Percentiles rank a stretch among this genome's conserved stretches.
phyloP scores from a whole-genome alignment of 805 yeast genomes.

The Metschnikowia vanudenii region DNA sequence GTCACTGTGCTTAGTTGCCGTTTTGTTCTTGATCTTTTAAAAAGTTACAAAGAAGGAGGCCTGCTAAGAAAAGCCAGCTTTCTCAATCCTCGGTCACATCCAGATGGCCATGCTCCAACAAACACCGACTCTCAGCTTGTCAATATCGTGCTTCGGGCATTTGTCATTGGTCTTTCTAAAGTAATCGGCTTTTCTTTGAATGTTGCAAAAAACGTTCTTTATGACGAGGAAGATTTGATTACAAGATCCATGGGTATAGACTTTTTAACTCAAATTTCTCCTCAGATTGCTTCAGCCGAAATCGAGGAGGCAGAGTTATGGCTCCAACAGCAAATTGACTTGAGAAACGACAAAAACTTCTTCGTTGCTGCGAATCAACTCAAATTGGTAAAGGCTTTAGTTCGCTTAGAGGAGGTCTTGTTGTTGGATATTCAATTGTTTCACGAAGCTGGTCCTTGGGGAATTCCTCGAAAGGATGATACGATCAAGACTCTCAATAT shows the following conservation, averaged over 20 bases:
- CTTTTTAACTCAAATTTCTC: constrained; percentile 27
- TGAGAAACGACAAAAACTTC: constrained; percentile 9
- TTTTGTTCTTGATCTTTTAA: constrained; percentile 61
- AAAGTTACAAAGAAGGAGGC: constrained; percentile 29
- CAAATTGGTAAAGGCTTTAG: constrained; percentile 27
- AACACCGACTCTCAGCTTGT: constrained; percentile 29
- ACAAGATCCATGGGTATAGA: constrained; percentile 57
- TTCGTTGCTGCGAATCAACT: constrained; percentile 24
- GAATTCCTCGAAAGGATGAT: neutral
- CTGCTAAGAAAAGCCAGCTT: constrained; percentile 13
- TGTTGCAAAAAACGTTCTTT: constrained; percentile 57
- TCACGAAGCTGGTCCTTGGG: constrained; percentile 1
- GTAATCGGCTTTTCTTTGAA: constrained; percentile 48
- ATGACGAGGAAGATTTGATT: constrained; percentile 75
- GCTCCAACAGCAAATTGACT: constrained; percentile 23
- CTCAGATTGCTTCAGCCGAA: constrained; percentile 24
- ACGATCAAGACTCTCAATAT: neutral
- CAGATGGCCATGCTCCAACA: constrained; percentile 1
- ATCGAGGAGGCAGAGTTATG: constrained; percentile 35
- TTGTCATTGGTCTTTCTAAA: constrained; percentile 52
- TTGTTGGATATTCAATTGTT: constrained; percentile 6
- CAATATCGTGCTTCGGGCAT: constrained; percentile 51
- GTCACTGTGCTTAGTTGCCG: constrained; percentile 75
- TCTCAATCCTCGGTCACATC: constrained; percentile 12
- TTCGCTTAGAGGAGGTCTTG: constrained; percentile 15